Evolutionary conservation across 345 rosid species (phyloP).

Genomic region (Acer yangbiense): DNA sequence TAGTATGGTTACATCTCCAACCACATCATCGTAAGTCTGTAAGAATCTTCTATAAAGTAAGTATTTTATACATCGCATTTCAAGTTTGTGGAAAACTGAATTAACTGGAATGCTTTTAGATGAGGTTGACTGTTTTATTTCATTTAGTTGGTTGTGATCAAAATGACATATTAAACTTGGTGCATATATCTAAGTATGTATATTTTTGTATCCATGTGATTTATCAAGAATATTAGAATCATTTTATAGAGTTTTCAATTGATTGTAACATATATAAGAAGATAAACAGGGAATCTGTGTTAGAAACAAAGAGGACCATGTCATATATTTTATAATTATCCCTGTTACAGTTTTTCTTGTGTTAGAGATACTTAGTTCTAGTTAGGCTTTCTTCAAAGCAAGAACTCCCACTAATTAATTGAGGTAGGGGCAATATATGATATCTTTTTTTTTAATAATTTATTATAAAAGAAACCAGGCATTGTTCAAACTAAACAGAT

Average conservation of each 20-base stretch:
- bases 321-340: background rate
- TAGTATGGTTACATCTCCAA: slow-evolving; percentile 59
- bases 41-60: background rate
- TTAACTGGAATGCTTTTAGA: background rate
- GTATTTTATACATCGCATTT: background rate
- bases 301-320: background rate
- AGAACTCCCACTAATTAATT: background rate
- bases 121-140: background rate
- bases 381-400: background rate
- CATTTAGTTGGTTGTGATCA: background rate
- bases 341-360: background rate
- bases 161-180: background rate
- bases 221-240: background rate
- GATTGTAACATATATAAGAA: background rate
- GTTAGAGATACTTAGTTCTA: background rate
- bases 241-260: background rate
- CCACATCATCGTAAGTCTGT: slow-evolving; percentile 45
- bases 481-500: background rate
- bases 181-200: background rate
- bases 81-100: no score
- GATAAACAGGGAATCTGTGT: background rate
- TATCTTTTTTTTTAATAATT: no score
- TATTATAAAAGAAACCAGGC: no score
- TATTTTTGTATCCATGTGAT: background rate
- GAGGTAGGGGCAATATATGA: background rate